phyloP scores from a whole-genome alignment of 2,329 filamentous ascomycete species.

The Monilinia aucupariae region DNA sequence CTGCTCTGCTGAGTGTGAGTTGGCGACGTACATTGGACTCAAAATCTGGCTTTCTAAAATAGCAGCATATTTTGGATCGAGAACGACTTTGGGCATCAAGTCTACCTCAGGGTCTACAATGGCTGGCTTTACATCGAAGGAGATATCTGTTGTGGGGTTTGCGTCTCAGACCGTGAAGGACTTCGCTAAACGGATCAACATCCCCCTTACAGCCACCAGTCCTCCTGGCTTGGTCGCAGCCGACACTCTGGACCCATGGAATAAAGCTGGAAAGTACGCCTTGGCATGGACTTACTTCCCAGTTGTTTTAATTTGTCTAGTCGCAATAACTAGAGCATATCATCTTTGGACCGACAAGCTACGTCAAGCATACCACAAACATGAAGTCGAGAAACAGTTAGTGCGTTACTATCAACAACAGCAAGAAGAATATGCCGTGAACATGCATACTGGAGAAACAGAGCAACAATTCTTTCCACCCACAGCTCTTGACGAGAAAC shows the following conservation, averaged over 20 bases:
- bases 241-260: constrained; percentile 70
- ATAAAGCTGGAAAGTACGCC: constrained; percentile 75
- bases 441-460: constrained; percentile 44
- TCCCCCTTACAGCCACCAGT: constrained; percentile 55
- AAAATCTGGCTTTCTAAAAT: not conserved
- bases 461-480: constrained; percentile 60
- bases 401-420: constrained; percentile 47
- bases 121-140: constrained; percentile 5
- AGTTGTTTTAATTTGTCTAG: constrained; percentile 61
- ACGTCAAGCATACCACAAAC: constrained; percentile 80
- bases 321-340: constrained; percentile 69
- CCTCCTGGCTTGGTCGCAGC: constrained; percentile 58
- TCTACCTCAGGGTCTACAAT: not conserved
- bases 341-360: constrained; percentile 93
- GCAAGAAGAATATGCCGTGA: constrained; percentile 56
- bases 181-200: constrained; percentile 46
- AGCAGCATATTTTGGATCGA: not conserved
- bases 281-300: constrained; percentile 86
- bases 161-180: constrained; percentile 29
- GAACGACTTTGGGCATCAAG: not conserved
- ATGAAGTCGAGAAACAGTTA: constrained; percentile 66
- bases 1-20: not conserved
- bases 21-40: not conserved
- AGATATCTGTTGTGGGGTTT: constrained; percentile 23
- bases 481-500: constrained; percentile 51